Evolutionary conservation across 75 land plant genomes (phyloP), one percentile per base, ranked within the genome.

Genomic region (Pinus albicaulis): DNA sequence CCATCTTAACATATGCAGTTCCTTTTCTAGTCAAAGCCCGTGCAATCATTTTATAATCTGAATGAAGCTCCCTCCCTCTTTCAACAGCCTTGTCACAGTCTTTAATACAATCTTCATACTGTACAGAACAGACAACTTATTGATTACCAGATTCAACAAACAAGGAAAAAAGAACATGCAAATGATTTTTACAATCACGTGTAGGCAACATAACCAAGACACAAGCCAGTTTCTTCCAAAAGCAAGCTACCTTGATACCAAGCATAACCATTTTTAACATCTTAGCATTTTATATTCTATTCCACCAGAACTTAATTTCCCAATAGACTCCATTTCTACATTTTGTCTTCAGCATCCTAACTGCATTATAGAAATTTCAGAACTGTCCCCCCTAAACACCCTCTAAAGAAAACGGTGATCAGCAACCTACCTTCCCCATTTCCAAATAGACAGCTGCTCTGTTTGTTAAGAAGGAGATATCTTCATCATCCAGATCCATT

Each of bases 61-160:
- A 82, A 44, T 90, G 92, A 5, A 92, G 85, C 72, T 92, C 94
- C 71, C 99, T 85, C 7, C 98, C 99, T 60, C 92, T 84, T 79
- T 97, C 95, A 59, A 90, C 98, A 77, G 99, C 99, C 79, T 92
- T 90, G 59, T 97, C 99, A 82, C 95, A 97, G 65, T 97, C 99
- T 44, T 86, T 84, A 34, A 94, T 85, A 56, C 95, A 97, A 8
- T 97, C 98, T 28, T 90, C 98, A 73, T 90, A 94, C 97, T 94
- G 88, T 59, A 24, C 69, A 78, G 3, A 74, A 28, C 38, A 74
- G 25, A 48, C 20, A 19, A 17, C 12, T 1, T 34, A 31, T 0
- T 31, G 41, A 41, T 22, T 48, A 19, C 41, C 2, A 10, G 5
- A 41, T 36, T 68, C 24, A 3, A 3, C 71, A 68, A 14, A n/a